Evolutionary conservation across 2,329 filamentous ascomycete species (phyloP).

Genomic region (Colletotrichum kahawae): DNA sequence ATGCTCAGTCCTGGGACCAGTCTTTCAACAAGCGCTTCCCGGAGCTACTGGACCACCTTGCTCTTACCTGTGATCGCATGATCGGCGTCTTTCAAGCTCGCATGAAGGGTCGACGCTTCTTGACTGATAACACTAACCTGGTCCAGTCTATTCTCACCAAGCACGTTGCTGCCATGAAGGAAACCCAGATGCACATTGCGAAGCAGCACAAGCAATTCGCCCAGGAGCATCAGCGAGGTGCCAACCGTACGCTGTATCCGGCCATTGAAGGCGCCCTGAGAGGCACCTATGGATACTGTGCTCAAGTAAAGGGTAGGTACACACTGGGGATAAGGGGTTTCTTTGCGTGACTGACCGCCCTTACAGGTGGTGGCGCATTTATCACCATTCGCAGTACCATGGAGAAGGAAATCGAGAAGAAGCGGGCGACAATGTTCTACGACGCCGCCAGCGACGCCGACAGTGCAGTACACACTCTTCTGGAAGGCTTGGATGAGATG

Average conservation of each 20-base stretch:
- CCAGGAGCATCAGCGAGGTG: constrained; percentile 22
- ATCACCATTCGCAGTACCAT: constrained; percentile 27
- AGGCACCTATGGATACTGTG: background rate
- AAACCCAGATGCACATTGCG: background rate
- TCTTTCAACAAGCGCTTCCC: constrained; percentile 29
- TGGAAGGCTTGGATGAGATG: background rate
- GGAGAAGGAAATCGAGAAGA: constrained; percentile 19
- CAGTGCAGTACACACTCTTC: background rate
- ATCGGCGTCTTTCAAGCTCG: background rate
- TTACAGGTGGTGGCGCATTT: constrained; percentile 24
- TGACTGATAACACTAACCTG: background rate
- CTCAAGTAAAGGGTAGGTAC: background rate
- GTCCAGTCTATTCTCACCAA: background rate
- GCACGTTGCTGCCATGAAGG: background rate
- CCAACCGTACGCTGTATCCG: constrained; percentile 17
- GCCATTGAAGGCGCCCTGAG: background rate
- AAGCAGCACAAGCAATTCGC: background rate
- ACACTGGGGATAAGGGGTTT: background rate
- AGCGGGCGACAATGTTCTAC: constrained; percentile 24
- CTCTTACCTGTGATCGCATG: background rate
- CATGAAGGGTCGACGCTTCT: background rate
- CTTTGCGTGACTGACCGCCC: background rate
- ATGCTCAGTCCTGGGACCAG: constrained; percentile 28
- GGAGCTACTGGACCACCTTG: background rate
- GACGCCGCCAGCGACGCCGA: constrained; percentile 7